Conservation (phyloP, 495 filamentous ascomycete genomes). For the Neurospora sp. region DNA sequence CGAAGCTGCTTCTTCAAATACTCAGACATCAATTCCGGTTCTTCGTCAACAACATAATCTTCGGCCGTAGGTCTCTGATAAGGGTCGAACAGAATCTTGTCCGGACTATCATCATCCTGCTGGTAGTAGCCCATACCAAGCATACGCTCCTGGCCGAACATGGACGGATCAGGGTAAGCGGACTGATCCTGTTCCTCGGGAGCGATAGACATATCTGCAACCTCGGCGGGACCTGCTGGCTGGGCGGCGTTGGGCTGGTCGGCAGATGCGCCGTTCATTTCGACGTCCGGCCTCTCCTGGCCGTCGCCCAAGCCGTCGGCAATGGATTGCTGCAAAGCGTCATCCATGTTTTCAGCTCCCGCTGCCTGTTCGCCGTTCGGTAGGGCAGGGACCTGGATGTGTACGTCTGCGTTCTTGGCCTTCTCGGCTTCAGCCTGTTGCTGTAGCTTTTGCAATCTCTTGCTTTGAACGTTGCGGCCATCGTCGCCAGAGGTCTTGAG, state of each 20-base stretch:
- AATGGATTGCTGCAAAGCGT: slow-evolving; percentile 22
- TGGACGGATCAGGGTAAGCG: slow-evolving; percentile 38
- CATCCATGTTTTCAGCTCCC: slow-evolving; percentile 21
- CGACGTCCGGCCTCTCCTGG: slow-evolving; percentile 10
- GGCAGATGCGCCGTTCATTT: background rate
- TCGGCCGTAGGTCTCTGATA: slow-evolving; percentile 36
- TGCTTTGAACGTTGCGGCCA: slow-evolving; percentile 37
- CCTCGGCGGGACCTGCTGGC: slow-evolving; percentile 10
- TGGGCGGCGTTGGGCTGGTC: background rate
- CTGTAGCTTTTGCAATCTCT: slow-evolving; percentile 39
- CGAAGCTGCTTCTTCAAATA: slow-evolving; percentile 39
- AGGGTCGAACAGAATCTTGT: slow-evolving; percentile 40
- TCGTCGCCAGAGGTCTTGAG: slow-evolving; percentile 45
- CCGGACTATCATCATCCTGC: slow-evolving; percentile 41
- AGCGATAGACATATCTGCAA: slow-evolving; percentile 19
- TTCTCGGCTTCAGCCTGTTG: slow-evolving; percentile 45
- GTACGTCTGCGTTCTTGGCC: slow-evolving; percentile 28
- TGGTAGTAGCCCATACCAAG: slow-evolving; percentile 47
- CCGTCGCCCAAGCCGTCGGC: slow-evolving; percentile 26
- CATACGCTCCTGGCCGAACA: slow-evolving; percentile 34
- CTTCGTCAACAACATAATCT: slow-evolving; percentile 21
- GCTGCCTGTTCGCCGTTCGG: slow-evolving; percentile 13
- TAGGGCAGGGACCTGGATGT: slow-evolving; percentile 12
- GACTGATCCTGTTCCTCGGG: slow-evolving; percentile 22
- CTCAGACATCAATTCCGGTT: slow-evolving; percentile 32